Percentiles rank a stretch among this genome's conserved stretches.
These are phyloP conservation scores for Microcyclospora pomicola DNA, from an alignment of 2,329 filamentous ascomycete genomes.

Conservation along the genomic window DNA sequence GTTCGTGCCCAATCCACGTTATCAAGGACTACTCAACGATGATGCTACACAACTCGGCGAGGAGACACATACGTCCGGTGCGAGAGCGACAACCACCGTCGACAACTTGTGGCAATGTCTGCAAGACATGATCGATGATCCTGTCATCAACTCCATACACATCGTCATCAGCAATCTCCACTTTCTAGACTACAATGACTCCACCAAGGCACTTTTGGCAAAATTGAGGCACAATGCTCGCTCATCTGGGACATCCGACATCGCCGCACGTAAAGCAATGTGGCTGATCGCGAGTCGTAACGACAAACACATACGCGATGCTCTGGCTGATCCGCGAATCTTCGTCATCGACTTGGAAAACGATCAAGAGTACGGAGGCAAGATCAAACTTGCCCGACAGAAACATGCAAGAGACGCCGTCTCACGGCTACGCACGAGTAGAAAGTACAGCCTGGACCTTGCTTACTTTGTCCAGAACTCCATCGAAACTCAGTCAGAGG, in stretches of 20 bases:
- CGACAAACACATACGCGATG: not conserved
- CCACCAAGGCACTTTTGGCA: not conserved
- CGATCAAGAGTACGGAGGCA: slow-evolving; percentile 1
- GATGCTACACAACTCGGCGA: too few species aligned
- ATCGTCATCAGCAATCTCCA: slow-evolving; percentile 2
- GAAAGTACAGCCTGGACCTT: slow-evolving; percentile 3
- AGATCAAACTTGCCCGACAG: slow-evolving; percentile 1
- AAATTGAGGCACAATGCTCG: not conserved
- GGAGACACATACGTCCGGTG: not conserved
- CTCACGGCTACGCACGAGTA: not conserved
- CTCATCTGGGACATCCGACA: too few species aligned
- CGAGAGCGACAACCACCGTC: slow-evolving; percentile 1
- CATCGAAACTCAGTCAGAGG: too few species aligned
- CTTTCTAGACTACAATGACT: not conserved
- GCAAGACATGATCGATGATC: slow-evolving; percentile 3
- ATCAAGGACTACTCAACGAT: not conserved
- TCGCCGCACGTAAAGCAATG: not conserved
- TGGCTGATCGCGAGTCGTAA: slow-evolving; percentile 3
- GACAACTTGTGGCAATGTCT: slow-evolving; percentile 3
- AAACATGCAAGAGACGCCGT: slow-evolving; percentile 2
- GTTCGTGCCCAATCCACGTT: too few species aligned
- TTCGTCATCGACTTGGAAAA: slow-evolving; percentile 2
- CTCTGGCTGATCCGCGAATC: not conserved
- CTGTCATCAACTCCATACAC: not conserved
- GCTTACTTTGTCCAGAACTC: slow-evolving; percentile 4